These are phyloP conservation scores for Dendrobium officinale DNA, from an alignment of 106 monocot genomes.

Conservation along the genomic window DNA sequence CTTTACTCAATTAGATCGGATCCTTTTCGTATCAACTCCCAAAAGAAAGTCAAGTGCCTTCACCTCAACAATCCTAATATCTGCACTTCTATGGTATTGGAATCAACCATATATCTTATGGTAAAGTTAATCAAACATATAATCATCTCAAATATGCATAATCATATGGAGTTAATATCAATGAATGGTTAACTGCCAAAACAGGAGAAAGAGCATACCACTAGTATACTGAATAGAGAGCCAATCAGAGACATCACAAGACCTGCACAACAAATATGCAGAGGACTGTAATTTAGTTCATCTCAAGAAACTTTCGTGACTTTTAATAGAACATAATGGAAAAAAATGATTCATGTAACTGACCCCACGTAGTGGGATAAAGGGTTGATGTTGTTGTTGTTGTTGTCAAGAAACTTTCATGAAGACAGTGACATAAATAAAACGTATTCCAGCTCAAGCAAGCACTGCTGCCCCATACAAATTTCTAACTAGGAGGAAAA, in stretches of 20 bases:
- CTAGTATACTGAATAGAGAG: constrained; percentile 11
- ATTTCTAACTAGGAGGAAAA: not conserved
- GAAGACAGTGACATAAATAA: not conserved
- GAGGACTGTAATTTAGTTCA: not conserved
- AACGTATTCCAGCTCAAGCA: not conserved
- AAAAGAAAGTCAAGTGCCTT: too few species aligned
- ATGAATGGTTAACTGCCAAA: not conserved
- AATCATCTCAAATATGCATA: not conserved
- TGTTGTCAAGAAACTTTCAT: not conserved
- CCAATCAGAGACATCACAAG: constrained; percentile 10
- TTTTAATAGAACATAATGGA: too few species aligned
- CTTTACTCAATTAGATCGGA: too few species aligned
- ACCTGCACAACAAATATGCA: not conserved
- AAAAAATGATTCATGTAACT: too few species aligned
- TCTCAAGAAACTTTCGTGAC: not conserved
- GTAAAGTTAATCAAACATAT: not conserved
- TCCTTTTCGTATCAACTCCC: too few species aligned
- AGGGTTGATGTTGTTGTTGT: too few species aligned
- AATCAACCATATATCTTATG: too few species aligned
- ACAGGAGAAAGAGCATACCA: not conserved
- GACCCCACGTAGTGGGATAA: too few species aligned
- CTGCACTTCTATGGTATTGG: too few species aligned
- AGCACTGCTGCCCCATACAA: not conserved
- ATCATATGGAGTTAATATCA: not conserved
- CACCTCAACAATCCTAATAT: too few species aligned